phyloP scores from a whole-genome alignment of 208 protist genomes.

The Leishmania tropica region DNA sequence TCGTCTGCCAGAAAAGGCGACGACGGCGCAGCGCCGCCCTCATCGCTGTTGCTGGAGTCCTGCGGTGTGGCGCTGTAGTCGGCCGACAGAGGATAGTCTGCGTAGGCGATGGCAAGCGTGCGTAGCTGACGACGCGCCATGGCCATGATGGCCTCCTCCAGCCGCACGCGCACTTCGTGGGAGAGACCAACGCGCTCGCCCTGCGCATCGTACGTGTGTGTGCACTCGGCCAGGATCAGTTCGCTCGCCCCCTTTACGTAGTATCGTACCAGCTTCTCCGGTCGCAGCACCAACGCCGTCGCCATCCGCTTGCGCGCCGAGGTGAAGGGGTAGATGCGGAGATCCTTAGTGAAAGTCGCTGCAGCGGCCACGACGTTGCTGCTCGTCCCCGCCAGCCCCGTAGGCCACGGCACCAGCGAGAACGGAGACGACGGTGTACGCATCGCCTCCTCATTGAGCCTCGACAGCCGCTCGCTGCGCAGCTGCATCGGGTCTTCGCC shows the following conservation, averaged over 20 bases:
- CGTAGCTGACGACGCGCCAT: constrained; percentile 64
- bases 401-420: constrained; percentile 51
- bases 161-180: constrained; percentile 35
- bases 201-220: constrained; percentile 32
- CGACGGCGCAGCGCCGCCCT: constrained; percentile 33
- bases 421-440: constrained; percentile 63
- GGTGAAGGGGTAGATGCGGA: constrained; percentile 73
- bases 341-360: constrained; percentile 23
- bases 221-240: constrained; percentile 57
- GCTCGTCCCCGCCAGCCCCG: constrained; percentile 30
- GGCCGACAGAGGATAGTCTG: constrained; percentile 27
- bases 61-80: neutral
- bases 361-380: constrained; percentile 18
- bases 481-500: constrained; percentile 29
- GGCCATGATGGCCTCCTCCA: constrained; percentile 47
- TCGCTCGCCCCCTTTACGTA: constrained; percentile 76
- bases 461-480: constrained; percentile 34
- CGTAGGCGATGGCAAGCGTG: constrained; percentile 77
- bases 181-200: constrained; percentile 41
- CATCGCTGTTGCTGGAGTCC: constrained; percentile 23
- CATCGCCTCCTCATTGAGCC: constrained; percentile 34
- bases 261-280: constrained; percentile 50
- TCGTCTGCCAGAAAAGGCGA: constrained; percentile 49
- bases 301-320: constrained; percentile 84
- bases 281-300: constrained; percentile 43